phyloP scores from a whole-genome alignment of 257 asterid genomes.

The Solanum microdontum region DNA sequence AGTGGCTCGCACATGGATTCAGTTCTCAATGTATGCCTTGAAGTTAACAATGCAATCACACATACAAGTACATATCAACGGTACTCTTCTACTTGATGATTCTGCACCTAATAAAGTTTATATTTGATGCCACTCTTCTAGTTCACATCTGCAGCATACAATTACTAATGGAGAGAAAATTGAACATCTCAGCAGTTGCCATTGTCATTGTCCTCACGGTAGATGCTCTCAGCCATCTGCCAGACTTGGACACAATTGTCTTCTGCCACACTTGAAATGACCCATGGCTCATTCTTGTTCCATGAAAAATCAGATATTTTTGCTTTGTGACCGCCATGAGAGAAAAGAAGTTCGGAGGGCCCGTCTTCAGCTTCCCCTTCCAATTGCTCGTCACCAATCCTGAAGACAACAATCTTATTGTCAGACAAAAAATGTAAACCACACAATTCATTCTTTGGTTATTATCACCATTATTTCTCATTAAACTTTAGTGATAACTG shows the following conservation, averaged over 20 bases:
- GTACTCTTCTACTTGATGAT: neutral
- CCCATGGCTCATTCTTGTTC: slow-evolving; percentile 86
- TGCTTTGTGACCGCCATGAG: slow-evolving; percentile 96
- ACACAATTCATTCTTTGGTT: neutral
- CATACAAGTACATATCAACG: neutral
- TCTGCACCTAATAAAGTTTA: neutral
- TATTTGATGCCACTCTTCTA: neutral
- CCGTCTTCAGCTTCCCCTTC: slow-evolving; percentile 99
- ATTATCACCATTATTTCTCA: neutral
- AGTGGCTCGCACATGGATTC: neutral
- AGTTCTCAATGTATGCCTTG: neutral
- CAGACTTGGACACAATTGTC: slow-evolving; percentile 86
- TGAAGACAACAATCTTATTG: slow-evolving; percentile 6
- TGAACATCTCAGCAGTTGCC: slow-evolving; percentile 4
- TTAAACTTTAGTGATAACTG: neutral
- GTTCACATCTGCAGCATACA: neutral
- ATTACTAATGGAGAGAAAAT: neutral
- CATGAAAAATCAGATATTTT: slow-evolving; percentile 90
- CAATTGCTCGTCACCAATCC: slow-evolving; percentile 94
- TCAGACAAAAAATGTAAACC: neutral
- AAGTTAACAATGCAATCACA: neutral
- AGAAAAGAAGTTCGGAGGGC: slow-evolving; percentile 87
- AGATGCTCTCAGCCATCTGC: slow-evolving; percentile 90
- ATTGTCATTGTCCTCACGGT: slow-evolving; percentile 53
- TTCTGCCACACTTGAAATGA: slow-evolving; percentile 88